phyloP scores from a whole-genome alignment of 2,329 filamentous ascomycete genomes.

The Fusarium vanettenii region DNA sequence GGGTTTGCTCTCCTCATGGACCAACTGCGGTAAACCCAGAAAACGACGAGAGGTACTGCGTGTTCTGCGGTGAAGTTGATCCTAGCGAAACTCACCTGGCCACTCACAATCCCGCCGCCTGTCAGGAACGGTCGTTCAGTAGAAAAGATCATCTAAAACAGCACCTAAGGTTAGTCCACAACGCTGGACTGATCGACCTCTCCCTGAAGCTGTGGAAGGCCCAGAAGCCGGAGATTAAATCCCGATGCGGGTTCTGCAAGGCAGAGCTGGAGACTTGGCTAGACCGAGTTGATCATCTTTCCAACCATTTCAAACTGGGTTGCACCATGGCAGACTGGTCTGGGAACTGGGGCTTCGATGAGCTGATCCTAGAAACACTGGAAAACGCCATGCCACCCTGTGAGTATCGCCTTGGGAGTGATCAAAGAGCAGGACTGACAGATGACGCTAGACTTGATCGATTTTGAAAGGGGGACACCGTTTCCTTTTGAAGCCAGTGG shows the following conservation, averaged over 20 bases:
- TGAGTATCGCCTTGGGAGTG: constrained; percentile 15
- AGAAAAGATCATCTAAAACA: constrained; percentile 58
- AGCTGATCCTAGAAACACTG: constrained; percentile 48
- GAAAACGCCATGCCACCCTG: constrained; percentile 57
- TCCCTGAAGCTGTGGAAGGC: constrained; percentile 50
- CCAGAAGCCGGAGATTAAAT: constrained; percentile 49
- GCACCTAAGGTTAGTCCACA: constrained; percentile 55
- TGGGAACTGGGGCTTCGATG: constrained; percentile 57
- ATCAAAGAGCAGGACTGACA: background rate
- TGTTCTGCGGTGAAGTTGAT: constrained; percentile 50
- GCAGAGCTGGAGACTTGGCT: constrained; percentile 51
- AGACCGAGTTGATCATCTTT: constrained; percentile 51
- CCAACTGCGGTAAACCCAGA: constrained; percentile 51
- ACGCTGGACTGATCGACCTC: constrained; percentile 49
- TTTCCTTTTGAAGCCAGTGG: constrained; percentile 33
- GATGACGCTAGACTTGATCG: constrained; percentile 23
- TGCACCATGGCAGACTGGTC: constrained; percentile 56
- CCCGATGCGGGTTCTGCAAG: constrained; percentile 55
- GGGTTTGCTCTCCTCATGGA: constrained; percentile 55
- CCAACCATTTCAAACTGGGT: constrained; percentile 55
- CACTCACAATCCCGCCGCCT: constrained; percentile 54
- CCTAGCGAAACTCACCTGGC: constrained; percentile 49
- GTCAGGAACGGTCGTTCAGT: constrained; percentile 61
- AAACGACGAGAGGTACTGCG: constrained; percentile 42
- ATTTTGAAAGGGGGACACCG: constrained; percentile 31